Conservation (phyloP, 129 eudicot genomes). For the Mikania micrantha region DNA sequence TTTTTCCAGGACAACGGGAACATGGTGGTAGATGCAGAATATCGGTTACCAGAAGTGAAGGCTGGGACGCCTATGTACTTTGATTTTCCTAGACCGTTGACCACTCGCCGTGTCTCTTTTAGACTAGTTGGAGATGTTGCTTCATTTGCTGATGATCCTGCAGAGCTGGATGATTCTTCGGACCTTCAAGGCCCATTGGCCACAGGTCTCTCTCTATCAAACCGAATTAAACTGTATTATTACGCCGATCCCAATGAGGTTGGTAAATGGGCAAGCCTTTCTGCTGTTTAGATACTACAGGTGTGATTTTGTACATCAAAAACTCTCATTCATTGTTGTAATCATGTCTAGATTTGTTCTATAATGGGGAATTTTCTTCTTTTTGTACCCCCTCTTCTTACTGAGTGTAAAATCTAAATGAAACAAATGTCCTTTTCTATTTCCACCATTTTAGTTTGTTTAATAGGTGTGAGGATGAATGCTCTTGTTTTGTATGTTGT, state of each 20-base stretch:
- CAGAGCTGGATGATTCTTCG: constrained; percentile 68
- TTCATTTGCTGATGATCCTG: constrained; percentile 74
- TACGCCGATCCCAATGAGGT: constrained; percentile 85
- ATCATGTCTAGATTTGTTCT: constrained; percentile 1
- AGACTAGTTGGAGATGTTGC: constrained; percentile 75
- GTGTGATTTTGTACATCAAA: neutral
- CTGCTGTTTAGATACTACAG: constrained; percentile 35
- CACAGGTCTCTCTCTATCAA: constrained; percentile 65
- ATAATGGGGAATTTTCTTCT: neutral
- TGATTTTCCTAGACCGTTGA: constrained; percentile 74
- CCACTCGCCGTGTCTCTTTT: constrained; percentile 53
- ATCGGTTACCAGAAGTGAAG: constrained; percentile 82
- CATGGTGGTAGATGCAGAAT: constrained; percentile 71
- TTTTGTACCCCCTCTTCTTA: neutral
- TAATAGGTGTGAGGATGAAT: no score
- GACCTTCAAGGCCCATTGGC: constrained; percentile 51
- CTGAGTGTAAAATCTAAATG: neutral
- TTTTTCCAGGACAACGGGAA: constrained; percentile 54
- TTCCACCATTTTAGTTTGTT: neutral
- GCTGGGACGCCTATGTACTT: constrained; percentile 82
- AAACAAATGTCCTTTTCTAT: neutral
- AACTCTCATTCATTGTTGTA: constrained; percentile 29
- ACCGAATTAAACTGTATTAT: constrained; percentile 63
- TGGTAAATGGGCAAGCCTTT: constrained; percentile 93
- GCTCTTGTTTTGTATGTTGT: no score